Base-by-base conservation (phyloP, 192 early-diverging fungal genomes). In the Jimgerdemannia flammicorona region DNA sequence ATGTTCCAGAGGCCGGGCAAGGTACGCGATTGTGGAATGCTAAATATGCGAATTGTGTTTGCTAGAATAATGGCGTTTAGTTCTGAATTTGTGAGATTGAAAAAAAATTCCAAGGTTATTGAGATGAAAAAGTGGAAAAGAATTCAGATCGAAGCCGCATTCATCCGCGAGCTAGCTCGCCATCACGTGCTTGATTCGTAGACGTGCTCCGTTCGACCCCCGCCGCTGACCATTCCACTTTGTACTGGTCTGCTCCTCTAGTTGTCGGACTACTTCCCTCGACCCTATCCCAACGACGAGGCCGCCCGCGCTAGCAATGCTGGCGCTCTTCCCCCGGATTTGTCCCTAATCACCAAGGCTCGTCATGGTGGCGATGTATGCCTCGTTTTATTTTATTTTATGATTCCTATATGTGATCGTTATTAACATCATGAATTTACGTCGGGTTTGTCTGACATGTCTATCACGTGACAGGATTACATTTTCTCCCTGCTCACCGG, bases 241-340 rank as follows among this genome's bases (percentile, higher is more conserved):
- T 40, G 29, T 68, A 7, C 11, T 44, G 7, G 65, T 42, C 74
- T 79, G 44, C 65, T 77, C 19, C 19, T 59, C 40, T 77, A 83
- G 91, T 91, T 92, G 67, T 90, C 96, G 7, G 96, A 99, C 83
- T 90, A 92, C 79, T 87, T 98, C 83, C 96, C 97, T 54, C 75
- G 74, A 3, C 93, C 97, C 3, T 99, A 99, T 84, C 85, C 96
- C 69, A 99, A 99, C 84, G 96, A 99, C 79, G 96, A 99, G 83
- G 95, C 95, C 70, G 93, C 96, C 39, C 92, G 96, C 78, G 96
- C 94, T 63, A 96, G 93, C 79, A 99, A 99, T 85, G 95, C 91
- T 71, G 96, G 97, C 73, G 96, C 97, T 70, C 87, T 91, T 72
- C 97, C 97, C 40, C 96, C 97, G 44, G 97, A 99, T 89, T 87